Base-by-base conservation (phyloP, 2,329 filamentous ascomycete genomes). In the Epichloe gansuensis region DNA sequence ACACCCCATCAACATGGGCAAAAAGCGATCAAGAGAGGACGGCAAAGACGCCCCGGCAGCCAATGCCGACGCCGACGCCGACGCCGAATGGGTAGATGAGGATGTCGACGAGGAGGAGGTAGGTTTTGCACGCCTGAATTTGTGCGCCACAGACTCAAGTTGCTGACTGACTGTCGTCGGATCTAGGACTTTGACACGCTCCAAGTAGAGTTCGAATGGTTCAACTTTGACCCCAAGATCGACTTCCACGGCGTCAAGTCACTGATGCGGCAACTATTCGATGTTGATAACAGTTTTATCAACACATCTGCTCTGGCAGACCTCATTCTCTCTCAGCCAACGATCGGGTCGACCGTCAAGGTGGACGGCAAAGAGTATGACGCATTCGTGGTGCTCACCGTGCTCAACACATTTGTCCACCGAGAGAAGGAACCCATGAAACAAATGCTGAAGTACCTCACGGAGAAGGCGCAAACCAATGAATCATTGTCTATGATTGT, bases 151-250 rank as follows among this genome's bases (percentile, higher is more conserved):
- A 25, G 8, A 15, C 21, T 21, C 12, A 13, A 12, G 11, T 46
- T 39, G 50, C 52, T 59, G 39, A 58, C 52, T 4, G 17, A 21
- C 17, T 11, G 8, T 11, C 9, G 3, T 17, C 44, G 25, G 28
- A 38, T 9, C 5, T 52, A 95, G 88, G 88, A 95, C 63, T 86
- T 90, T 63, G 87, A 95, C 65, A 86, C 91, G 67, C 82, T 98
- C 59, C 85, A 97, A 65, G 90, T 97, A 54, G 91, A 97, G 59
- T 98, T 98, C 63, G 93, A 98, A 73, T 97, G 90, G 87, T 98
- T 97, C 74, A 94, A 96, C 71, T 95, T 91, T 57, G 85, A 93
- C 61, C 77, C 87, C 2, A 82, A 86, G 7, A 78, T 95, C 61
- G 93, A 98, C 69, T 97, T 97, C 69, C 91, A 97, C 70, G 93